Evolutionary conservation across 345 rosid genomes (phyloP), one percentile per base, ranked within the genome.

Genomic region (Sisymbrium irio): DNA sequence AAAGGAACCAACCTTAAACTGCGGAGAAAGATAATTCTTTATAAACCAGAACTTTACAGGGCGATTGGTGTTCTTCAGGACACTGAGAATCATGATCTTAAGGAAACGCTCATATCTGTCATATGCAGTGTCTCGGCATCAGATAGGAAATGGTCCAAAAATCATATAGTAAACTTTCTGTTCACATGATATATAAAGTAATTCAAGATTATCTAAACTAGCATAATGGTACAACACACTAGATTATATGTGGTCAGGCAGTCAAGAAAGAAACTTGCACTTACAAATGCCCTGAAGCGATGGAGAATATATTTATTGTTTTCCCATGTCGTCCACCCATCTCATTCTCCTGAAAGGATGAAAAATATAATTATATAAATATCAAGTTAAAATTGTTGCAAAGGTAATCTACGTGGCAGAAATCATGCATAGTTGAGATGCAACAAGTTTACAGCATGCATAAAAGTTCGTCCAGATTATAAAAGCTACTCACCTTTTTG

Each of bases 201-300:
- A 32, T 45, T 19, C 33, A 54, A 46, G 62, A 37, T 39, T 37
- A 30, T 64, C 19, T 19, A 50, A 65, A 59, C 55, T 32, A 67
- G 12, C 56, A 36, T 64, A 66, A 74, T 37, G 25, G 78, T 51
- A 65, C 42, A 66, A 37, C 36, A 40, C 33, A 39, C n/a, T 46
- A 15, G n/a, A 46, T 27, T 57, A 17, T 67, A 74, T 19, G 75
- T n/a, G 59, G 14, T 39, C 62, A 49, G 27, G 41, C 44, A 65
- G 67, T 46, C 17, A n/a, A 57, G 56, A 58, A 58, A 57, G 64
- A 73, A 25, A 49, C 2, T 27, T 62, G 64, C 11, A 75, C 97
- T 95, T 87, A 95, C 99, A 95, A 82, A 83, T 95, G 99, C 59
- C 99, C 99, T 44, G 99, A 95, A 77, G 99, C 99, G 59, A 95